phyloP scores from a whole-genome alignment of 2,329 filamentous ascomycete genomes.

The Immersiporthe knoxdaviesiana region DNA sequence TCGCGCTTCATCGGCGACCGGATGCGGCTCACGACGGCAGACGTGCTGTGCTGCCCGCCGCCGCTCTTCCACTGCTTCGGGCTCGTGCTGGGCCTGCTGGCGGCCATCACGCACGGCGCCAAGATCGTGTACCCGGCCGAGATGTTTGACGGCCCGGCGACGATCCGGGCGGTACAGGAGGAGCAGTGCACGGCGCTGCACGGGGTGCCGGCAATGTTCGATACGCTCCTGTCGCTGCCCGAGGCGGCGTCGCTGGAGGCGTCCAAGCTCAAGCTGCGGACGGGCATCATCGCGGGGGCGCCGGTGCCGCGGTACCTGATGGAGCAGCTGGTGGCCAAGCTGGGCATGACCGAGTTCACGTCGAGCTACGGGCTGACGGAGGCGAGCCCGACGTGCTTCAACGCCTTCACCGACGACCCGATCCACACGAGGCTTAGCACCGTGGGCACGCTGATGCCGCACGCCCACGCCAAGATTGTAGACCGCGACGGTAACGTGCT shows the following conservation, averaged over 20 bases:
- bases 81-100: constrained; percentile 74
- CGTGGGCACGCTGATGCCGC: constrained; percentile 76
- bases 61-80: constrained; percentile 88
- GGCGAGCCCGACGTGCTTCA: constrained; percentile 80
- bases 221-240: constrained; percentile 59
- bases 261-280: constrained; percentile 61
- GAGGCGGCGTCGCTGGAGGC: constrained; percentile 41
- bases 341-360: constrained; percentile 77
- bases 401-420: constrained; percentile 74
- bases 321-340: constrained; percentile 69
- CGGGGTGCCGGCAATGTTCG: constrained; percentile 85
- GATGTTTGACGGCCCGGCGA: constrained; percentile 70
- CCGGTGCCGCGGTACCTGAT: constrained; percentile 77
- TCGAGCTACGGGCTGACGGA: constrained; percentile 76
- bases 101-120: constrained; percentile 72
- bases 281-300: constrained; percentile 78
- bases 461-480: constrained; percentile 77
- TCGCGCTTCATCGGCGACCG: constrained; percentile 73
- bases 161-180: constrained; percentile 67
- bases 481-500: constrained; percentile 68
- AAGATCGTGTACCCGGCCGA: constrained; percentile 78
- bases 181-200: constrained; percentile 76
- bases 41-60: constrained; percentile 78
- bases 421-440: constrained; percentile 69
- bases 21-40: constrained; percentile 68